Evolutionary conservation across 257 asterid species (phyloP).

Genomic region (Solanum clarkiae): DNA sequence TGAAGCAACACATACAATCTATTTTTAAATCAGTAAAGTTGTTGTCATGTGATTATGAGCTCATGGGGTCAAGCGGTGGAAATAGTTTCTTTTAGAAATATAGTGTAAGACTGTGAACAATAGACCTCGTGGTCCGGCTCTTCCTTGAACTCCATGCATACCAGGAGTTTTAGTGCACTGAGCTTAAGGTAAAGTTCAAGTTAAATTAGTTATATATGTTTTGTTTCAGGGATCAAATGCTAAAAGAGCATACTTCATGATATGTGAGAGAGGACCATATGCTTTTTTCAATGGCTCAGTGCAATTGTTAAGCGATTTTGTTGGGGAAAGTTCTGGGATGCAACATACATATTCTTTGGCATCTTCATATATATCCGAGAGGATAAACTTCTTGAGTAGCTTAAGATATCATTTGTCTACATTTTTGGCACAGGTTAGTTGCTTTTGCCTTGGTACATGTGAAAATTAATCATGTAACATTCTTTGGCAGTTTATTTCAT

Average conservation of each 20-base stretch:
- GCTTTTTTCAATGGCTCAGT: constrained; percentile 73
- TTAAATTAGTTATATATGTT: not conserved
- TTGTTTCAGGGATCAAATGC: constrained; percentile 58
- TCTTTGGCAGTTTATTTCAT: not conserved
- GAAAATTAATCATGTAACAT: not conserved
- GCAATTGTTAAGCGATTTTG: constrained; percentile 48
- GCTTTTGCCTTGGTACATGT: not conserved
- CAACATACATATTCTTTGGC: constrained; percentile 52
- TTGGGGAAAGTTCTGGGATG: constrained; percentile 58
- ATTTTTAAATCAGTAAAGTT: not conserved
- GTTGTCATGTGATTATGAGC: not conserved
- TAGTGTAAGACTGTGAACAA: not conserved
- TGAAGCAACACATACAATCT: not conserved
- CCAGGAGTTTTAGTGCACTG: not conserved
- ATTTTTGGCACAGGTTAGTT: constrained; percentile 83
- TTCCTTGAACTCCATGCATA: not conserved
- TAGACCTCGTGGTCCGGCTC: not conserved
- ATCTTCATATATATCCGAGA: constrained; percentile 72
- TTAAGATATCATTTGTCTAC: constrained; percentile 69
- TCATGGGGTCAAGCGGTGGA: not conserved
- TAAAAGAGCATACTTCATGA: constrained; percentile 77
- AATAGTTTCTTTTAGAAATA: not conserved
- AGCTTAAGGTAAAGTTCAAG: not conserved
- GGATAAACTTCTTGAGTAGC: constrained; percentile 58
- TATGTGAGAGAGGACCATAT: constrained; percentile 80